Conservation (phyloP, 2,329 filamentous ascomycete species). For the Raffaelea ambrosiae region DNA sequence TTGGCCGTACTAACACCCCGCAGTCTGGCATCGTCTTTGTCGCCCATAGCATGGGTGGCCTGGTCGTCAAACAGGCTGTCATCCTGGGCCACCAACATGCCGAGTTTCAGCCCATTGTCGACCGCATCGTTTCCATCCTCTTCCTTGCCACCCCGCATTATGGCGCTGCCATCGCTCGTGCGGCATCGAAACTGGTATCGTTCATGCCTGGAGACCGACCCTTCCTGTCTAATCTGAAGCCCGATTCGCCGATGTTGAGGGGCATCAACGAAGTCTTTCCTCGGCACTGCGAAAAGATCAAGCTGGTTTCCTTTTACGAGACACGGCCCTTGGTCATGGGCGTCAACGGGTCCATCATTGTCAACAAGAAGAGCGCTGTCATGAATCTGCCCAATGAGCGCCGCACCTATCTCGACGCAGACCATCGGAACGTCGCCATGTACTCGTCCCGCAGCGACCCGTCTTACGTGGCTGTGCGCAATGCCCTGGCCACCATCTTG, state of each 20-base stretch:
- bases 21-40: conserved; percentile 22
- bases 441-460: conserved; percentile 16
- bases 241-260: conserved; percentile 18
- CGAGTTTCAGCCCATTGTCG: conserved; percentile 14
- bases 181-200: conserved; percentile 16
- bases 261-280: conserved; percentile 27
- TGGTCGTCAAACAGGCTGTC: conserved; percentile 27
- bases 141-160: conserved; percentile 31
- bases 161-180: conserved; percentile 18
- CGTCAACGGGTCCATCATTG: conserved; percentile 17
- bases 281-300: conserved; percentile 12
- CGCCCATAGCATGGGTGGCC: conserved; percentile 29
- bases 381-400: conserved; percentile 21
- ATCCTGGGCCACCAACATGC: conserved; percentile 18
- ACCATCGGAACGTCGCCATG: conserved; percentile 21
- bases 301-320: conserved; percentile 25
- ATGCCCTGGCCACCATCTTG: conserved; percentile 15
- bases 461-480: conserved; percentile 18
- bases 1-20: too few relatives aligned
- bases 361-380: conserved; percentile 21
- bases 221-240: conserved; percentile 22
- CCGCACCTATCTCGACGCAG: conserved; percentile 18
- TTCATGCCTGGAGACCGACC: conserved; percentile 14
- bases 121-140: conserved; percentile 20
- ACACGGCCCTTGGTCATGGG: conserved; percentile 18